A percentile compares a stretch with the other conserved stretches of the same genome.
Conservation (phyloP, 2,329 filamentous ascomycete genomes). For the Colletotrichum kahawae region DNA sequence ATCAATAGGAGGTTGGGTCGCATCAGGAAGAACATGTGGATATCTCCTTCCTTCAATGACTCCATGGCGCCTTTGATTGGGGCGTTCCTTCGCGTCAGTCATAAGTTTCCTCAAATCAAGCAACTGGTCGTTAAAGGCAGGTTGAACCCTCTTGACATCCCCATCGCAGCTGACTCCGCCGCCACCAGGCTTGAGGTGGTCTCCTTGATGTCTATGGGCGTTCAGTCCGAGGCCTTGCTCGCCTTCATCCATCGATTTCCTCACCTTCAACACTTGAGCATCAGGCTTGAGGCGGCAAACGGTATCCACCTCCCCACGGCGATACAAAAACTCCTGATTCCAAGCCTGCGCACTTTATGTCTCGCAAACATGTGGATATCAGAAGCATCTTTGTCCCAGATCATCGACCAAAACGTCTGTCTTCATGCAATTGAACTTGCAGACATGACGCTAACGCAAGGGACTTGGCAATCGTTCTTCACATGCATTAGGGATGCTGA, state of each 20-base stretch:
- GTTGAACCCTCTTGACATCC: neutral
- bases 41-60: neutral
- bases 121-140: neutral
- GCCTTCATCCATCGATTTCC: neutral
- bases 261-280: neutral
- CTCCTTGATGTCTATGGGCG: neutral
- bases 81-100: neutral
- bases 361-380: neutral
- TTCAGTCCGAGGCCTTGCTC: neutral
- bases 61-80: neutral
- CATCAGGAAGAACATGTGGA: neutral
- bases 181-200: neutral
- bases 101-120: neutral
- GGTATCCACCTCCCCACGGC: neutral
- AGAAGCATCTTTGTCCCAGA: neutral
- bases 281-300: neutral
- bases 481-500: neutral
- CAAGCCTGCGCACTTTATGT: neutral
- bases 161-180: neutral
- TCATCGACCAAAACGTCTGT: neutral
- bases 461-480: neutral
- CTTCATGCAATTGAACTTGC: neutral
- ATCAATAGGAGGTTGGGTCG: neutral
- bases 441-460: neutral
- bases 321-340: neutral